Conservation (phyloP, 2,329 filamentous ascomycete species). For the Teratosphaeriaceae sp. region DNA sequence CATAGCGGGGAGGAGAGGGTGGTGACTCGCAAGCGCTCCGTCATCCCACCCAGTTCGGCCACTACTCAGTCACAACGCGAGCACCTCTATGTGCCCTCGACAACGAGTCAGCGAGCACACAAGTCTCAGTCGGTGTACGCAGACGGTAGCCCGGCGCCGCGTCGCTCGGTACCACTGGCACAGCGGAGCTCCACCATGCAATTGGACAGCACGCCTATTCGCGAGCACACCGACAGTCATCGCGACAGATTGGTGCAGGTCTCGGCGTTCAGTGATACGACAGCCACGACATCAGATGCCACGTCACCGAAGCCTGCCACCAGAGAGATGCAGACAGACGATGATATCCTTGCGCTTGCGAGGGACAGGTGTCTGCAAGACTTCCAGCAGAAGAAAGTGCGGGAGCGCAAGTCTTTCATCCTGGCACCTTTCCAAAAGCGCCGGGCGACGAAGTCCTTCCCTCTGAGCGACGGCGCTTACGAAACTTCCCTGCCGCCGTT, state of each 20-base stretch:
- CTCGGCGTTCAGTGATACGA: slow-evolving; percentile 5
- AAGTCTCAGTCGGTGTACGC: slow-evolving; percentile 15
- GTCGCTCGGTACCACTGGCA: slow-evolving; percentile 10
- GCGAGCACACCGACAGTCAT: slow-evolving; percentile 10
- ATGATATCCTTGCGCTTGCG: slow-evolving; percentile 23
- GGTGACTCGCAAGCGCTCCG: slow-evolving; percentile 16
- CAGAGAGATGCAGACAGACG: slow-evolving; percentile 20
- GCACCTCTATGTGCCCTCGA: slow-evolving; percentile 5
- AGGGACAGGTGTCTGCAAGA: slow-evolving; percentile 36
- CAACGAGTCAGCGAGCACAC: slow-evolving; percentile 8
- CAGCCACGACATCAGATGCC: background rate
- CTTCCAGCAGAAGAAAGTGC: slow-evolving; percentile 35
- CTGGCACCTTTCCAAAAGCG: slow-evolving; percentile 39
- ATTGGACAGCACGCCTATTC: slow-evolving; percentile 5
- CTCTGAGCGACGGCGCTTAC: slow-evolving; percentile 11
- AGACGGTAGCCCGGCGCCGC: slow-evolving; percentile 21
- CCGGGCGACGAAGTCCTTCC: slow-evolving; percentile 9
- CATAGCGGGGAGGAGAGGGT: slow-evolving; percentile 13
- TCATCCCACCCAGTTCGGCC: slow-evolving; percentile 14
- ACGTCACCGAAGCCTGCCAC: slow-evolving; percentile 10
- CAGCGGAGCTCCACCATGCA: slow-evolving; percentile 13
- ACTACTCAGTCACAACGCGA: slow-evolving; percentile 1
- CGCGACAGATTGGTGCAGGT: slow-evolving; percentile 7
- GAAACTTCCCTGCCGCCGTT: slow-evolving; percentile 22
- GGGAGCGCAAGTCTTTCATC: slow-evolving; percentile 39